phyloP scores from a whole-genome alignment of 1,284 basidiomycete species.

The Leccinum glutinopallens region DNA sequence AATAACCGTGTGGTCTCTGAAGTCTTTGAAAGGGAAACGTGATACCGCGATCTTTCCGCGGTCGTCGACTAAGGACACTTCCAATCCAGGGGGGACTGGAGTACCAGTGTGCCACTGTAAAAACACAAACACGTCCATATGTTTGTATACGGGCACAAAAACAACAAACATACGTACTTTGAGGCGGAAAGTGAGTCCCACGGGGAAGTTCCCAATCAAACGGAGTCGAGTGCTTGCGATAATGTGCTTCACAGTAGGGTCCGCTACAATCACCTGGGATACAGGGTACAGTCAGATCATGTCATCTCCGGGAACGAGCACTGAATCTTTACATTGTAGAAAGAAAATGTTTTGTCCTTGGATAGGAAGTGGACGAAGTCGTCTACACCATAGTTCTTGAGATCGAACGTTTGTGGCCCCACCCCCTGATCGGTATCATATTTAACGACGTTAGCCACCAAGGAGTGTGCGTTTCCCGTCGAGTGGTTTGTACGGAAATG shows the following conservation, averaged over 20 bases:
- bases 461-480: slow-evolving; percentile 10
- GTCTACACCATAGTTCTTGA: neutral
- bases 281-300: neutral
- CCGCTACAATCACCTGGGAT: slow-evolving; percentile 9
- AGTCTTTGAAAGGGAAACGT: slow-evolving; percentile 3
- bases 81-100: neutral
- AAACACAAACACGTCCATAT: neutral
- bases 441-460: slow-evolving; percentile 16
- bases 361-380: slow-evolving; percentile 9
- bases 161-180: neutral
- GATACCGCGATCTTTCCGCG: slow-evolving; percentile 9
- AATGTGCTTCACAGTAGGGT: slow-evolving; percentile 1
- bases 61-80: slow-evolving; percentile 18
- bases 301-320: neutral
- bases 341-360: slow-evolving; percentile 5
- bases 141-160: neutral
- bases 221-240: neutral
- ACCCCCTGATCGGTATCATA: neutral
- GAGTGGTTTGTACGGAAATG: slow-evolving; percentile 14
- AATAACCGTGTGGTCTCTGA: neutral
- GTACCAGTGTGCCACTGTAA: slow-evolving; percentile 12
- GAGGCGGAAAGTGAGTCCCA: slow-evolving; percentile 8
- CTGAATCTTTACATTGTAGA: slow-evolving; percentile 12
- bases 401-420: neutral
- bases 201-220: neutral